These are phyloP conservation scores for Fusarium cyanostomum DNA, from an alignment of 2,329 filamentous ascomycete genomes.

Conservation along the genomic window DNA sequence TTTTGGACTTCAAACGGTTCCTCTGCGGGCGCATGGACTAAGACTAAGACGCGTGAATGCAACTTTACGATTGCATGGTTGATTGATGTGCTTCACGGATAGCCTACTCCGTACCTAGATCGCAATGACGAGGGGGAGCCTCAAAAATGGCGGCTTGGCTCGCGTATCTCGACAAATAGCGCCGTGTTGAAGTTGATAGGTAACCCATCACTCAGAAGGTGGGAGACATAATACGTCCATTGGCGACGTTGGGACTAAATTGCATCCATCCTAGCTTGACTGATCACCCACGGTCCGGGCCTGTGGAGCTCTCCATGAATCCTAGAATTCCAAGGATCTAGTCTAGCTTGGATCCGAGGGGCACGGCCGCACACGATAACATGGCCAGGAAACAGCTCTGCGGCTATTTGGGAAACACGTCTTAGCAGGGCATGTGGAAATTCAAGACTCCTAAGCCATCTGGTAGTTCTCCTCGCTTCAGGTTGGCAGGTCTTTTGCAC, in stretches of 20 bases:
- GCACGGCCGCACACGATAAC: neutral
- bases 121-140: neutral
- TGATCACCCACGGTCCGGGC: slow-evolving; percentile 38
- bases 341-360: too few species aligned
- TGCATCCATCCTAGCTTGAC: slow-evolving; percentile 15
- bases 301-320: slow-evolving; percentile 28
- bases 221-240: neutral
- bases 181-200: neutral
- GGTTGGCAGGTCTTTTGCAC: neutral
- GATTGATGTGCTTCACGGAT: neutral
- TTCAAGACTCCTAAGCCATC: too few species aligned
- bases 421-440: too few species aligned
- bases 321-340: too few species aligned
- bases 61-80: neutral
- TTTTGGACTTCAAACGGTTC: neutral
- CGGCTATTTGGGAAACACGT: too few species aligned
- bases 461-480: neutral
- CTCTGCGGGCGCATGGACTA: neutral
- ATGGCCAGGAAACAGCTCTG: too few species aligned
- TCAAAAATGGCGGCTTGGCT: slow-evolving; percentile 12
- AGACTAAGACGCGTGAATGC: neutral
- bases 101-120: neutral
- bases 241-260: slow-evolving; percentile 1
- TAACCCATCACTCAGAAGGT: neutral
- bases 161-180: slow-evolving; percentile 27